phyloP scores from a whole-genome alignment of 495 filamentous ascomycete genomes.

The Talaromyces adpressus region DNA sequence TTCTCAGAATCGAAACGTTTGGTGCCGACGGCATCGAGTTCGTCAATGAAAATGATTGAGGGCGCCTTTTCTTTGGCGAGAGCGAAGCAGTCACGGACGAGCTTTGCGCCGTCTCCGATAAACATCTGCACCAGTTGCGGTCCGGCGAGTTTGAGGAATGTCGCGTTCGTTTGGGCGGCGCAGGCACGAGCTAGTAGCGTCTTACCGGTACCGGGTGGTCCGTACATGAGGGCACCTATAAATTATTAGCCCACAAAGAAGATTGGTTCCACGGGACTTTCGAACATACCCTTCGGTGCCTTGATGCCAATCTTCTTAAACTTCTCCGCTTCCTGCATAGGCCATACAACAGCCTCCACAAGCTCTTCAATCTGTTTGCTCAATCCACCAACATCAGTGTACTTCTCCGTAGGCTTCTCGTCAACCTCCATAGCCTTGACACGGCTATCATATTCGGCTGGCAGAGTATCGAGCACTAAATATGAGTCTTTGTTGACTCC shows the following conservation, averaged over 20 bases:
- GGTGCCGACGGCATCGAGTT: conserved; percentile 92
- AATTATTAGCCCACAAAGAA: neutral
- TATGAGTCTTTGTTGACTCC: conserved; percentile 99
- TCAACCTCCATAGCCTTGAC: conserved; percentile 99
- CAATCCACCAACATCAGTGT: conserved; percentile 93
- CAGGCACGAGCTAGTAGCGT: conserved; percentile 96
- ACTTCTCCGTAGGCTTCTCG: conserved; percentile 99
- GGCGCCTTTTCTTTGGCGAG: conserved; percentile 97
- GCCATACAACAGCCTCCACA: conserved; percentile 98
- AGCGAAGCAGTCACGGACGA: conserved; percentile 95
- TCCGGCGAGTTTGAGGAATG: conserved; percentile 97
- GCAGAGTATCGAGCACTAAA: conserved; percentile 94
- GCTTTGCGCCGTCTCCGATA: conserved; percentile 96
- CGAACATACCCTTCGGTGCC: conserved; percentile 83
- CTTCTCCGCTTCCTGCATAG: conserved; percentile 97
- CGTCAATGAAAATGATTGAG: conserved; percentile 99
- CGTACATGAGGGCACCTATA: conserved; percentile 94
- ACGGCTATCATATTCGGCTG: conserved; percentile 98
- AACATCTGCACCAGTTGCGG: conserved; percentile 99
- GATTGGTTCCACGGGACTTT: neutral
- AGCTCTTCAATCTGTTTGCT: conserved; percentile 99
- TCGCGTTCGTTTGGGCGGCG: conserved; percentile 95
- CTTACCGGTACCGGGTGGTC: conserved; percentile 92
- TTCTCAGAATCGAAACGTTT: conserved; percentile 99
- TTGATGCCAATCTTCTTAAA: conserved; percentile 99